Evolutionary conservation across 352 stramenopile genomes (phyloP), one percentile per base, ranked within the genome.

Genomic region (Phytophthora podocarpi): DNA sequence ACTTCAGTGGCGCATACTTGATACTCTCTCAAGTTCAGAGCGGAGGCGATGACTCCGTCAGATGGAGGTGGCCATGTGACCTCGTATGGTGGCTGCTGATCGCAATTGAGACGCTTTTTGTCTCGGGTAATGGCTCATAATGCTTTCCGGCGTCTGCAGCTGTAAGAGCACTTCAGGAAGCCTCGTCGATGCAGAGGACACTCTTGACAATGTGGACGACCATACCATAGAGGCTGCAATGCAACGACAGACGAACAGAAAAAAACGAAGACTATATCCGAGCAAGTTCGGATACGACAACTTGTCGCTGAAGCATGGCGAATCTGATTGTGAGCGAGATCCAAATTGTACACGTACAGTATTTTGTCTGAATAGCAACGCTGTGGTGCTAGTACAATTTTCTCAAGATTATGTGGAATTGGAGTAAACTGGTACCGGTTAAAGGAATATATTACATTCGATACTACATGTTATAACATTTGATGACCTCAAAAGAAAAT

Each of bases 221-320:
- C n/a, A n/a, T n/a, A 24, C 45, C 45, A 55, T 57, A 64, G 55
- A 64, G 43, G 16, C 45, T 64, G 55, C 45, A 64, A 64, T 58
- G 36, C 56, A 64, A 64, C 55, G 46, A 64, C 46, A 46, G 35
- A 45, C 46, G 27, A n/a, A 64, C 46, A 64, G 46, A 58, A 51
- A 58, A 57, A 57, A 24, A 28, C 16, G 23, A 40, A 37, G n/a
- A 20, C 40, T 39, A 60, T 60, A 21, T 60, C 28, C 39, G 32
- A 40, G 43, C 45, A 64, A 58, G 35, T 51, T 63, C 54, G n/a
- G n/a, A n/a, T n/a, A n/a, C n/a, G n/a, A n/a, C n/a, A n/a, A n/a
- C n/a, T n/a, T n/a, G n/a, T n/a, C n/a, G n/a, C n/a, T n/a, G n/a
- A n/a, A 63, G 49, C 20, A 35, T 43, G 23, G 15, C 53, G 23